A percentile compares a stretch with the other conserved stretches of the same genome.
phyloP scores from a whole-genome alignment of 2,329 filamentous ascomycete species.

The Didymella keratinophila region DNA sequence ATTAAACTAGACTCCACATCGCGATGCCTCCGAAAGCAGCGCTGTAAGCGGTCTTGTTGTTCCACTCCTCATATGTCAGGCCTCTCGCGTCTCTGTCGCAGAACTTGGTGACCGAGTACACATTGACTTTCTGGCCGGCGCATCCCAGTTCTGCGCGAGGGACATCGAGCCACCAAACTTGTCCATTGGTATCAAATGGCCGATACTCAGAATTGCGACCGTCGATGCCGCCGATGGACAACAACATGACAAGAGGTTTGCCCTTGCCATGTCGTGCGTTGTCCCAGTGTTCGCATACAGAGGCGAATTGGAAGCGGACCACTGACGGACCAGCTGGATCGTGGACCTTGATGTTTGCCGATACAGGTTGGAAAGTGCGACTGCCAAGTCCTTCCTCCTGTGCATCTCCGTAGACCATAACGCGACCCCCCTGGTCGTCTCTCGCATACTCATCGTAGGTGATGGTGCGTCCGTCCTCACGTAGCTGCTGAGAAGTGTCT shows the following conservation, averaged over 20 bases:
- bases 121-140: constrained; percentile 65
- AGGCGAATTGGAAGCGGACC: constrained; percentile 81
- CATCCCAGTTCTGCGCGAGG: constrained; percentile 57
- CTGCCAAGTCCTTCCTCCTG: constrained; percentile 59
- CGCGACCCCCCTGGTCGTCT: constrained; percentile 59
- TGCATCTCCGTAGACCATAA: constrained; percentile 57
- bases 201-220: constrained; percentile 73
- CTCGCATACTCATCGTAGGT: constrained; percentile 85
- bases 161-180: constrained; percentile 83
- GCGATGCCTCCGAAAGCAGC: constrained; percentile 59
- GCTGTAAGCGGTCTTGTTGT: constrained; percentile 46
- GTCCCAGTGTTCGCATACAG: constrained; percentile 83
- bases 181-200: constrained; percentile 75
- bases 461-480: constrained; percentile 71
- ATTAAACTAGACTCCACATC: constrained; percentile 62
- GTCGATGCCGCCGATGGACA: constrained; percentile 68
- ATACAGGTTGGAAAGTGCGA: constrained; percentile 68
- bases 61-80: constrained; percentile 52
- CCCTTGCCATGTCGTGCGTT: constrained; percentile 72
- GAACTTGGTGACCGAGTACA: constrained; percentile 68
- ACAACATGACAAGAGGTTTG: constrained; percentile 72
- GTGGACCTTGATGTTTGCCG: constrained; percentile 67
- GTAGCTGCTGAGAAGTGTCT: constrained; percentile 74
- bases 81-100: constrained; percentile 61
- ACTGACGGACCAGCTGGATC: constrained; percentile 52